Percentiles rank a stretch among this genome's conserved stretches.
phyloP scores from a whole-genome alignment of 352 stramenopile genomes.

The Peronospora belbahrii region DNA sequence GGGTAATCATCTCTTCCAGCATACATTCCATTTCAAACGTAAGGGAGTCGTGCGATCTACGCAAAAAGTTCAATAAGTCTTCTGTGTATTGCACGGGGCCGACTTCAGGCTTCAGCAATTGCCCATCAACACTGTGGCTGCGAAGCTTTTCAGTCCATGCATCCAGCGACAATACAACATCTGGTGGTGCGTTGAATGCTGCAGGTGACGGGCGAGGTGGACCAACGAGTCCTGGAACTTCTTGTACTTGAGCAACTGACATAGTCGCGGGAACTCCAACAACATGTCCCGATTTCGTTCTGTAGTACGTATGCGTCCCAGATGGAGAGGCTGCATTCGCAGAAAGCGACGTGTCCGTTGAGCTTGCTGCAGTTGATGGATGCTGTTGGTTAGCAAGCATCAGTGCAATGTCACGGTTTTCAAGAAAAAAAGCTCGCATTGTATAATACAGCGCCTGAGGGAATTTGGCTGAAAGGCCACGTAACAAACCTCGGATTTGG shows the following conservation, averaged over 20 bases:
- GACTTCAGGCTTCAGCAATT: conserved; percentile 56
- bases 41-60: conserved; percentile 79
- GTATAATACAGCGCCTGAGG: conserved; percentile 98
- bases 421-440: conserved; percentile 95
- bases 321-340: conserved; percentile 18
- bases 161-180: conserved; percentile 59
- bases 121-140: conserved; percentile 19
- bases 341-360: conserved; percentile 18
- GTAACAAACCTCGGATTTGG: conserved; percentile 76
- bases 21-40: conserved; percentile 96
- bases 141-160: conserved; percentile 61
- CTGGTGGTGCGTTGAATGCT: conserved; percentile 59
- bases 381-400: conserved; percentile 34
- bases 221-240: conserved; percentile 67
- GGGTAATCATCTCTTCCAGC: conserved; percentile 97
- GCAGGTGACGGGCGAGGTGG: conserved; percentile 49
- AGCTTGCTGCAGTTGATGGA: conserved; percentile 8
- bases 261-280: conserved; percentile 60
- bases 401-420: conserved; percentile 90
- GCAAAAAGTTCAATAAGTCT: conserved; percentile 93
- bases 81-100: conserved; percentile 86
- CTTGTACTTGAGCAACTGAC: conserved; percentile 50
- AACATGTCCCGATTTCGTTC: conserved; percentile 73
- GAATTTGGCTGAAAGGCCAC: conserved; percentile 88
- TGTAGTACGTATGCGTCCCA: conserved; percentile 48